Percentiles rank a stretch among this genome's conserved stretches.
These are phyloP conservation scores for Candolleomyces aberdarensis DNA, from an alignment of 768 basidiomycete species.

Conservation along the genomic window DNA sequence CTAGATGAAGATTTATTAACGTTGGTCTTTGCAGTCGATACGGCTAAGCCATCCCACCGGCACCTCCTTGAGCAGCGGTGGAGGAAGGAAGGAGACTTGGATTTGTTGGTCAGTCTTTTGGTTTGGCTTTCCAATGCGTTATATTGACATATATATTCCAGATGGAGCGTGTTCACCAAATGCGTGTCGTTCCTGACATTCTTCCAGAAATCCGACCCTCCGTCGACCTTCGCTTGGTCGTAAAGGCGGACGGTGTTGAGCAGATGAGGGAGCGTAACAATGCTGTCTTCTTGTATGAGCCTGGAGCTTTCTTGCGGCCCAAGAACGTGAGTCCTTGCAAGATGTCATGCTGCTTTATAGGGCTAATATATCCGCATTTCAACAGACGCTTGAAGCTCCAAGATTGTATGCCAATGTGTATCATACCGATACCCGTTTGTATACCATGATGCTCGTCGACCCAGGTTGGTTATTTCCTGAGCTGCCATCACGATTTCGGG, in stretches of 20 bases:
- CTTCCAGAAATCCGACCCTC: slow-evolving; percentile 69
- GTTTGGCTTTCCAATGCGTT: neutral
- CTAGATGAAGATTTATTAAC: neutral
- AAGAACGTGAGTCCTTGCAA: slow-evolving; percentile 50
- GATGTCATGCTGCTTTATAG: neutral
- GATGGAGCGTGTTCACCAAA: slow-evolving; percentile 94
- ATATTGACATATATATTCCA: slow-evolving; percentile 22
- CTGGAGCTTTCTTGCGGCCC: slow-evolving; percentile 66
- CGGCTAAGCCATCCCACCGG: slow-evolving; percentile 69
- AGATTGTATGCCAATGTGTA: slow-evolving; percentile 72
- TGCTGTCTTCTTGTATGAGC: slow-evolving; percentile 50
- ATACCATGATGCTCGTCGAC: slow-evolving; percentile 89
- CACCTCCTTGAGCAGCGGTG: slow-evolving; percentile 81
- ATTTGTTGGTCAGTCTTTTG: slow-evolving; percentile 63
- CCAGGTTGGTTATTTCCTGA: slow-evolving; percentile 48
- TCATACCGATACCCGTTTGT: slow-evolving; percentile 75
- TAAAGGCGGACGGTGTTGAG: slow-evolving; percentile 28
- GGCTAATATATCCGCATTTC: neutral
- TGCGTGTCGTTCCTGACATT: slow-evolving; percentile 88
- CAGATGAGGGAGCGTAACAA: slow-evolving; percentile 20
- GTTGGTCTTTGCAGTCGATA: slow-evolving; percentile 45
- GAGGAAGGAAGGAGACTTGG: slow-evolving; percentile 81
- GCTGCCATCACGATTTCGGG: neutral
- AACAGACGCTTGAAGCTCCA: slow-evolving; percentile 64
- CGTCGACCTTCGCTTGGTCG: slow-evolving; percentile 69